These are phyloP conservation scores for Phytophthora uliginosa DNA, from an alignment of 352 stramenopile genomes.

Conservation along the genomic window DNA sequence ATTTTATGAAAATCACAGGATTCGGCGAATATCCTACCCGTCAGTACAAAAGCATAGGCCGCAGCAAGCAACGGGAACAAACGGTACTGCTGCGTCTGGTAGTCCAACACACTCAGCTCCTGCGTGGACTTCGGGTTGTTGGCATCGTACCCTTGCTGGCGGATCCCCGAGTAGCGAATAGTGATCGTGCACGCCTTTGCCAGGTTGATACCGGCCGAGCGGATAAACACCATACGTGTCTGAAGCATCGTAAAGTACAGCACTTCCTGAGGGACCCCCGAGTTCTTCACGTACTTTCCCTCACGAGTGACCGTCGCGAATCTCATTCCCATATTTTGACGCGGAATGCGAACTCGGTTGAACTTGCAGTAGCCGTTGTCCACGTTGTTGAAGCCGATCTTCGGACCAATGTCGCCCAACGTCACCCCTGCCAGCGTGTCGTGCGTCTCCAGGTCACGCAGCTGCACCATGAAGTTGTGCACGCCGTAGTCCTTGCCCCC, in stretches of 20 bases:
- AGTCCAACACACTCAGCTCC: conserved; percentile 95
- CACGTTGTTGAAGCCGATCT: conserved; percentile 84
- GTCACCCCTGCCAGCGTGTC: conserved; percentile 58
- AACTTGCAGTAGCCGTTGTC: conserved; percentile 79
- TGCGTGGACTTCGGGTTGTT: conserved; percentile 57
- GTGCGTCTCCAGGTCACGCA: conserved; percentile 92
- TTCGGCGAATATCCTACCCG: conserved; percentile 25
- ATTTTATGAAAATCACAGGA: background rate
- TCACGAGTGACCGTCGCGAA: conserved; percentile 63
- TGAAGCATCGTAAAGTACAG: conserved; percentile 89
- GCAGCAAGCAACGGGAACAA: conserved; percentile 93
- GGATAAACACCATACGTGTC: conserved; percentile 76
- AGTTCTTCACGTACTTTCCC: conserved; percentile 75
- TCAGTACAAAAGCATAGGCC: conserved; percentile 92
- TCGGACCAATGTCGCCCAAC: conserved; percentile 73
- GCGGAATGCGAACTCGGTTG: conserved; percentile 66
- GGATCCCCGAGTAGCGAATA: conserved; percentile 95
- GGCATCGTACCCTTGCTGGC: conserved; percentile 87
- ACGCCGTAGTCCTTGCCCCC: conserved; percentile 91
- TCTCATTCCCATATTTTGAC: conserved; percentile 77
- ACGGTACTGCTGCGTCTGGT: conserved; percentile 96
- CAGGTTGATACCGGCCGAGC: conserved; percentile 57
- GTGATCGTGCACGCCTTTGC: conserved; percentile 94
- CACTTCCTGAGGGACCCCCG: conserved; percentile 55
- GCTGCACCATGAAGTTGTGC: conserved; percentile 97